Evolutionary conservation across 176 grass and related monocot species (phyloP), one percentile per base, ranked within the genome.

Genomic region (Hordeum marinum): DNA sequence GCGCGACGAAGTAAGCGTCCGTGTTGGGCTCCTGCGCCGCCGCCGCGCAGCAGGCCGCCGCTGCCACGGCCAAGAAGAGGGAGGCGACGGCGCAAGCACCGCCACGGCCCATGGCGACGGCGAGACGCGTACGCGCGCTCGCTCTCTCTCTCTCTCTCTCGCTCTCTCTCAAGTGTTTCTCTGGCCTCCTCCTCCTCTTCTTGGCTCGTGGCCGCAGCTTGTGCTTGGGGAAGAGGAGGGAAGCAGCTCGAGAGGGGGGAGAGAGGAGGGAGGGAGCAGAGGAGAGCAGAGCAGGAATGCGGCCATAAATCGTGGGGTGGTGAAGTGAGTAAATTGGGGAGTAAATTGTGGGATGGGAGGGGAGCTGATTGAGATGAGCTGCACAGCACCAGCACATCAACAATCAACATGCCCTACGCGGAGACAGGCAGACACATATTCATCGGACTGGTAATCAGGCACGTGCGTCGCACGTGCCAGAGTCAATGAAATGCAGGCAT

Each of bases 1-100:
- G 52, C 26, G 88, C 70, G 59, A 99, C 86, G 80, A 92, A 92
- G 84, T 42, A 92, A 50, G 73, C 96, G 83, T 99, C 96, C 46
- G 96, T 88, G 90, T 99, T 94, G 54, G 88, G 93, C 40, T 95
- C 91, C 77, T 92, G 93, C 45, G 88, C 87, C 81, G 75, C 76
- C 17, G 68, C 63, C 52, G 67, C 5, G 26, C 80, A 10, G 23
- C 48, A 52, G 15, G 15, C 42, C 71, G 46, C 46, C 15, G 31
- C 45, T 46, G 35, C 26, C 54, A 58, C 25, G 14, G 80, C 58
- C 37, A 90, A 4, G 75, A 90, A 62, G 4, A 87, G 11, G 11
- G 83, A 5, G 31, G 15, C 0, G 10, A 63, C 31, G 50, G 20
- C 20, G 66, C 57, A 10, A n/a, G 48, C 37, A 58, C 58, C 43